Evolutionary conservation across 176 grass and related monocot species (phyloP).

Genomic region (Dactylis glomerata): DNA sequence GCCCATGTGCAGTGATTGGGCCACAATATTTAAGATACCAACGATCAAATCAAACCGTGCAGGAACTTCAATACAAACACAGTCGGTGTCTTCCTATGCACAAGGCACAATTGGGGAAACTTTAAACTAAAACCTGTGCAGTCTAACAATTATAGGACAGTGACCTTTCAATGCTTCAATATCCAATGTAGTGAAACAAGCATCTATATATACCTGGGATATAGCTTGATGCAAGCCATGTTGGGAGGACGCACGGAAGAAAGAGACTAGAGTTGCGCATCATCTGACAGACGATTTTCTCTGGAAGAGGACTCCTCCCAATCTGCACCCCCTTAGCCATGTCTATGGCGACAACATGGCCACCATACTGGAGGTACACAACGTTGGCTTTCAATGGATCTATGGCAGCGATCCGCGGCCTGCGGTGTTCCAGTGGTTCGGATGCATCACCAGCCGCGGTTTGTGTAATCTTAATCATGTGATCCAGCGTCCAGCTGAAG

Average conservation of each 20-base stretch:
- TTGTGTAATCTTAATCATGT: not conserved
- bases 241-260: not conserved
- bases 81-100: not conserved
- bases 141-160: not conserved
- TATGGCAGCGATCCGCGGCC: not conserved
- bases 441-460: not conserved
- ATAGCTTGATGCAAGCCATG: not conserved
- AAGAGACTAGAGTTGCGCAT: not conserved
- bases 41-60: not conserved
- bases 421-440: not conserved
- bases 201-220: constrained; percentile 28
- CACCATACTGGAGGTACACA: not conserved
- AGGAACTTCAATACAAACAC: not conserved
- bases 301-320: not conserved
- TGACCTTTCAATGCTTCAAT: not conserved
- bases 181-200: no score
- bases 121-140: not conserved
- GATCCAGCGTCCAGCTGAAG: not conserved
- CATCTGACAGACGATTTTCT: not conserved
- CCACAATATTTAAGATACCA: not conserved
- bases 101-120: not conserved
- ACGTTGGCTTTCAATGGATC: not conserved
- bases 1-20: not conserved
- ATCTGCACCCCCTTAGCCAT: not conserved
- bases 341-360: not conserved